phyloP scores from a whole-genome alignment of 1,284 basidiomycete genomes.

The Dichomitus squalens region DNA sequence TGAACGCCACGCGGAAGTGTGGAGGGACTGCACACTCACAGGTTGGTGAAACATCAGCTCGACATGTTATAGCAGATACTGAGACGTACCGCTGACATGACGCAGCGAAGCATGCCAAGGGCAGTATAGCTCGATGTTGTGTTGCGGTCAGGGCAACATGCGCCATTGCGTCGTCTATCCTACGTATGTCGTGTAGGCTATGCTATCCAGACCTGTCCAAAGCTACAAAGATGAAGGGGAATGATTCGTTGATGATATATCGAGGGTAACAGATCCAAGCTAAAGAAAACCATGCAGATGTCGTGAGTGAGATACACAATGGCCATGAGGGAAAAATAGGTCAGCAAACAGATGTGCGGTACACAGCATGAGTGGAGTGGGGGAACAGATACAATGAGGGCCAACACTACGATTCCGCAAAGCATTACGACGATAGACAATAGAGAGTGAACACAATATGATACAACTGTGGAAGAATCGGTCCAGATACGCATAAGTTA shows the following conservation, averaged over 20 bases:
- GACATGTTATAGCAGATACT: too few relatives aligned
- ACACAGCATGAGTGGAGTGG: slow-evolving; percentile 6
- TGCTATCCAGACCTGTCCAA: slow-evolving; percentile 1
- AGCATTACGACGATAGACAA: slow-evolving; percentile 35
- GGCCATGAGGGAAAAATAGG: slow-evolving; percentile 3
- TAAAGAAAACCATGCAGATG: background rate
- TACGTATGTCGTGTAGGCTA: background rate
- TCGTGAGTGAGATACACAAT: slow-evolving; percentile 1
- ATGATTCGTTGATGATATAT: background rate
- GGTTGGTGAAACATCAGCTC: too few relatives aligned
- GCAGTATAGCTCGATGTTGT: too few relatives aligned
- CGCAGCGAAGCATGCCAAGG: too few relatives aligned
- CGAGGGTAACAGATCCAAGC: background rate
- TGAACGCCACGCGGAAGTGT: too few relatives aligned
- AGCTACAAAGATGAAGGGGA: background rate
- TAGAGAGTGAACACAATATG: slow-evolving; percentile 30
- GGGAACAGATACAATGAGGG: slow-evolving; percentile 24
- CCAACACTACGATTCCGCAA: slow-evolving; percentile 32
- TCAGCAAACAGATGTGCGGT: slow-evolving; percentile 18
- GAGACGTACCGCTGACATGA: too few relatives aligned
- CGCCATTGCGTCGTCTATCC: background rate
- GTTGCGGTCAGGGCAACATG: background rate
- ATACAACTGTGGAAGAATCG: slow-evolving; percentile 35
- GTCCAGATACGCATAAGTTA: slow-evolving; percentile 32
- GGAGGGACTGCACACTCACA: too few relatives aligned